Evolutionary conservation across 495 filamentous ascomycete species (phyloP).

Genomic region (Penicillium bialowiezense): DNA sequence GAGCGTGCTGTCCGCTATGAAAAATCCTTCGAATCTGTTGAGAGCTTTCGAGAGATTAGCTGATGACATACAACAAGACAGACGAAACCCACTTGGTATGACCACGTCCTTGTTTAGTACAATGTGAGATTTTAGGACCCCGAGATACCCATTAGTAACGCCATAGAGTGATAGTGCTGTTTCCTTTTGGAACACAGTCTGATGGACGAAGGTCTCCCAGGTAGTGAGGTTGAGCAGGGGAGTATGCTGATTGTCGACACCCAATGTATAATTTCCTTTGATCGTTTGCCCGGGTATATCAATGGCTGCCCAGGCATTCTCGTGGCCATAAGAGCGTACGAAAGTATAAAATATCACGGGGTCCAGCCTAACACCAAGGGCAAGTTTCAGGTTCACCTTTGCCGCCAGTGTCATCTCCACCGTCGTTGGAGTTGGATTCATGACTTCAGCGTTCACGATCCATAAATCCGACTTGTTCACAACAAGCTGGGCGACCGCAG

Average conservation of each 20-base stretch:
- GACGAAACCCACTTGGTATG: conserved; percentile 22
- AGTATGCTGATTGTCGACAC: conserved; percentile 19
- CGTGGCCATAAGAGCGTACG: conserved; percentile 21
- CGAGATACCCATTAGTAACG: conserved; percentile 28
- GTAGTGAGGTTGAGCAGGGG: conserved; percentile 23
- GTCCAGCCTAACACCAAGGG: conserved; percentile 32
- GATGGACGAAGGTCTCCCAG: conserved; percentile 30
- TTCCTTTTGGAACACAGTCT: conserved; percentile 26
- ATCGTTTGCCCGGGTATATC: conserved; percentile 24
- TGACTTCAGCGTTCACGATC: conserved; percentile 29
- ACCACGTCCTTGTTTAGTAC: conserved; percentile 32
- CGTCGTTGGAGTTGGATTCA: conserved; percentile 30
- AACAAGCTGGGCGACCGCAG: conserved; percentile 40
- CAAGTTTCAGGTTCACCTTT: conserved; percentile 32
- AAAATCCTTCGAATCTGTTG: conserved; percentile 29
- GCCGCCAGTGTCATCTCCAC: conserved; percentile 30
- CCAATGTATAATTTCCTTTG: conserved; percentile 35
- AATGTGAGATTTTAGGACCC: conserved; percentile 29
- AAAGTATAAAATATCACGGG: conserved; percentile 27
- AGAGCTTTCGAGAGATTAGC: conserved; percentile 17
- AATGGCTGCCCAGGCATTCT: conserved; percentile 26
- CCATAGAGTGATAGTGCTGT: conserved; percentile 25
- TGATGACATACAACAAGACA: background rate
- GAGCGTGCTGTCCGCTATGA: conserved; percentile 25
- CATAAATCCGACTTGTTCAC: conserved; percentile 34